Evolutionary conservation across 768 basidiomycete genomes (phyloP).

Genomic region (Termitomyces heimii): DNA sequence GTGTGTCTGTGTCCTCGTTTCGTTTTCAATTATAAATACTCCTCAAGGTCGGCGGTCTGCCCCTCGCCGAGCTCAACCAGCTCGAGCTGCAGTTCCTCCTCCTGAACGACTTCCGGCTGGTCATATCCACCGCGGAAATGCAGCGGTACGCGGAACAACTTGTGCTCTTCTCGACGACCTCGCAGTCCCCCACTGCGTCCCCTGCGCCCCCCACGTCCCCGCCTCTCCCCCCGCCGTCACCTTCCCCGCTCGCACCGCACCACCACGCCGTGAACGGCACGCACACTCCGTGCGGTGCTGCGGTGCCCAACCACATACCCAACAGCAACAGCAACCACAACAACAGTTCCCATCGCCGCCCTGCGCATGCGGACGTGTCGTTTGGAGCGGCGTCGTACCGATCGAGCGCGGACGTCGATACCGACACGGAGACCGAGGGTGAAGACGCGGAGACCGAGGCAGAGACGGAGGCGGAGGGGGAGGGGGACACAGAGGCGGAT

Average conservation of each 20-base stretch:
- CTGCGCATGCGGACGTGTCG: not conserved
- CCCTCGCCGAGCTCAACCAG: slow-evolving; percentile 88
- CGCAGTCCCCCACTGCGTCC: slow-evolving; percentile 5
- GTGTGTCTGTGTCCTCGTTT: slow-evolving; percentile 35
- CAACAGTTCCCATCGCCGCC: no score
- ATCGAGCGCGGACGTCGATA: slow-evolving; percentile 13
- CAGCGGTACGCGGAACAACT: slow-evolving; percentile 92
- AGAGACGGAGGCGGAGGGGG: slow-evolving; percentile 48
- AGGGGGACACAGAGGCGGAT: slow-evolving; percentile 46
- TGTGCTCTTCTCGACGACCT: slow-evolving; percentile 51
- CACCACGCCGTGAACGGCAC: not conserved
- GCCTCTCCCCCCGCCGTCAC: not conserved
- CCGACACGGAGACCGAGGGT: slow-evolving; percentile 17
- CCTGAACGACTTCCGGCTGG: slow-evolving; percentile 90
- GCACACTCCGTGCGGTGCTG: not conserved
- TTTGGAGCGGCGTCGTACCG: not conserved
- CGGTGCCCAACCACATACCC: not conserved
- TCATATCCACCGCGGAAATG: slow-evolving; percentile 87
- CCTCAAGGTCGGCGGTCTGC: slow-evolving; percentile 87
- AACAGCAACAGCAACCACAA: no score
- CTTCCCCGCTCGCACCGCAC: slow-evolving; percentile 25
- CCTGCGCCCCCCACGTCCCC: not conserved
- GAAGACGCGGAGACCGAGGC: slow-evolving; percentile 46
- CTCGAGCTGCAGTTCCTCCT: slow-evolving; percentile 96
- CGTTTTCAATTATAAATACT: not conserved